Percentiles rank a stretch among this genome's conserved stretches.
These are phyloP conservation scores for Mycena maculata DNA, from an alignment of 768 basidiomycete genomes.

Conservation along the genomic window DNA sequence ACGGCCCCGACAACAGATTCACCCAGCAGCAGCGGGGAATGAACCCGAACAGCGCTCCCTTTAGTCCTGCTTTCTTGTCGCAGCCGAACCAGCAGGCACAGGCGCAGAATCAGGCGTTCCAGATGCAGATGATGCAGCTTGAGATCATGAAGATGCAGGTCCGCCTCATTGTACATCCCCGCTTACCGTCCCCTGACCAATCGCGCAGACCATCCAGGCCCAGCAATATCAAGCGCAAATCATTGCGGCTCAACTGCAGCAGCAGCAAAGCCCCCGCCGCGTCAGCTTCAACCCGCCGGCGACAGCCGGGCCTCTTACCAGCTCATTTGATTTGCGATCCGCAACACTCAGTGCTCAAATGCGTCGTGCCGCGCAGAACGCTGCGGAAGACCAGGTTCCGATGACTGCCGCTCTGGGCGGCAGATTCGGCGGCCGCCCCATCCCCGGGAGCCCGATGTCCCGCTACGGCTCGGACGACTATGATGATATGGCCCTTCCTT, in stretches of 20 bases:
- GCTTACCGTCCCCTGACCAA: conserved; percentile 24
- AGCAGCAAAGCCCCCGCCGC: conserved; percentile 59
- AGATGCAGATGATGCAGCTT: conserved; percentile 88
- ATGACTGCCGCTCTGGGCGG: conserved; percentile 87
- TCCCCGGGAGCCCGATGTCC: conserved; percentile 49
- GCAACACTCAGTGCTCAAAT: conserved; percentile 65
- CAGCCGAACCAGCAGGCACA: conserved; percentile 62
- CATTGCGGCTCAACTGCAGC: conserved; percentile 66
- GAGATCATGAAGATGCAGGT: conserved; percentile 88
- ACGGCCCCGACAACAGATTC: conserved; percentile 75
- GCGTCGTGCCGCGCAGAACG: conserved; percentile 73
- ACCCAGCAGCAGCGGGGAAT: conserved; percentile 70
- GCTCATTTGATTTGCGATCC: conserved; percentile 74
- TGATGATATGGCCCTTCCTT: conserved; percentile 57
- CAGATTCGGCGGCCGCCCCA: conserved; percentile 76
- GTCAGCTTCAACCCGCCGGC: conserved; percentile 66
- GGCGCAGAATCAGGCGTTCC: conserved; percentile 71
- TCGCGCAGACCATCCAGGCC: conserved; percentile 68
- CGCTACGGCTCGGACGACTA: conserved; percentile 54
- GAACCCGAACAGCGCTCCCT: conserved; percentile 67
- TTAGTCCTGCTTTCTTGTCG: conserved; percentile 63
- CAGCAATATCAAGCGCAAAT: conserved; percentile 84
- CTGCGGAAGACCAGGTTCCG: conserved; percentile 70
- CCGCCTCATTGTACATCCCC: conserved; percentile 36
- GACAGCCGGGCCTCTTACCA: conserved; percentile 77